These are phyloP conservation scores for Eutypa lata DNA, from an alignment of 2,329 filamentous ascomycete species.

Conservation along the genomic window DNA sequence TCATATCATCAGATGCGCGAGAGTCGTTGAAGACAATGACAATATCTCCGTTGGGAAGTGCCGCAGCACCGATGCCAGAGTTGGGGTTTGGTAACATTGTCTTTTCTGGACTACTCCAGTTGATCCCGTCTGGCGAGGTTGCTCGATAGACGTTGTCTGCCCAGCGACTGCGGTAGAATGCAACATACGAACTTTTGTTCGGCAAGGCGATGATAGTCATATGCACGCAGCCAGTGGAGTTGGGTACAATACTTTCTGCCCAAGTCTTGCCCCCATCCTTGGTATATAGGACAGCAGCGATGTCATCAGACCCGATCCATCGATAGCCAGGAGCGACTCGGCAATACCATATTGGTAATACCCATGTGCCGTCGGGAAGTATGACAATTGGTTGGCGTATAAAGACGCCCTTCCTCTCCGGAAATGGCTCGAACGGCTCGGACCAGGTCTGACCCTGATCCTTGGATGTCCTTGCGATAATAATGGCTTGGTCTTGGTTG, in stretches of 20 bases:
- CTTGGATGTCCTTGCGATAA: conserved; percentile 33
- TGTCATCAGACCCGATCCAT: conserved; percentile 43
- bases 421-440: conserved; percentile 27
- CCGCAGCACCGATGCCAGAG: conserved; percentile 37
- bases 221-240: conserved; percentile 38
- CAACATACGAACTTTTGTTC: conserved; percentile 26
- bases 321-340: conserved; percentile 35
- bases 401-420: conserved; percentile 33
- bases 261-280: conserved; percentile 36
- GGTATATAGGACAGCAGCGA: conserved; percentile 36
- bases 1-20: conserved; percentile 25
- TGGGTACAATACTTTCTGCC: conserved; percentile 34
- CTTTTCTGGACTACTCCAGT: conserved; percentile 33
- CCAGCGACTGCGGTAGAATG: conserved; percentile 41
- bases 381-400: conserved; percentile 39
- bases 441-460: conserved; percentile 37
- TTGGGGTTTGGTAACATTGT: conserved; percentile 41
- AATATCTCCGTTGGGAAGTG: conserved; percentile 32
- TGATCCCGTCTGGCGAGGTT: conserved; percentile 34
- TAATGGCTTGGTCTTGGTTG: conserved; percentile 39
- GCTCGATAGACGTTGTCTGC: conserved; percentile 41
- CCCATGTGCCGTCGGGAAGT: conserved; percentile 34
- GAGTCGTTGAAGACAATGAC: conserved; percentile 41
- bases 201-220: conserved; percentile 37
- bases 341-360: conserved; percentile 41